Conservation (phyloP, 2,329 filamentous ascomycete genomes). For the Trichoderma gracile region DNA sequence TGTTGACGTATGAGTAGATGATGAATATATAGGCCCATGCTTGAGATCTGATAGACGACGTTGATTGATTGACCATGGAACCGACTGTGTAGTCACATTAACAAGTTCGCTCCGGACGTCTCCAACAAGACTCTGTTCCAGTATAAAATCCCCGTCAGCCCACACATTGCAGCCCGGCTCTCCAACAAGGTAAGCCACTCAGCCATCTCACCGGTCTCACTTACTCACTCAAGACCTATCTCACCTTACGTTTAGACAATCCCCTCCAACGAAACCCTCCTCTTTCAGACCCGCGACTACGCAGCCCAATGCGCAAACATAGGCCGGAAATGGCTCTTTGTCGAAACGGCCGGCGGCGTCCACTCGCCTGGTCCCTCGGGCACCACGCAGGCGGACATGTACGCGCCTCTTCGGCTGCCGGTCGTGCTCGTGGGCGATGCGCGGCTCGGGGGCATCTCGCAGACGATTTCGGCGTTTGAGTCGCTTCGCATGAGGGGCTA, state of each 20-base stretch:
- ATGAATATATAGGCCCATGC: background rate
- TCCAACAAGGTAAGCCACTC: conserved; percentile 44
- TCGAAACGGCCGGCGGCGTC: conserved; percentile 82
- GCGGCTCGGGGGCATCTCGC: conserved; percentile 75
- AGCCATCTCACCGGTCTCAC: background rate
- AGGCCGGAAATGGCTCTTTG: conserved; percentile 60
- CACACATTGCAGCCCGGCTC: conserved; percentile 66
- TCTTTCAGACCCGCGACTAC: conserved; percentile 43
- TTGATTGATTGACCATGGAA: background rate
- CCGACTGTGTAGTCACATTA: conserved; percentile 57
- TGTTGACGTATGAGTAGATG: conserved; percentile 16
- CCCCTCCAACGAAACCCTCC: conserved; percentile 52
- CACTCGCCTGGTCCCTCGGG: conserved; percentile 77
- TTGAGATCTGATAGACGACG: background rate
- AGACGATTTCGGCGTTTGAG: conserved; percentile 78
- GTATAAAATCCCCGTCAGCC: conserved; percentile 73
- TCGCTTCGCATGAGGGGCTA: conserved; percentile 77
- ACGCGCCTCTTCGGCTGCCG: conserved; percentile 71
- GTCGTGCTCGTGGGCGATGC: conserved; percentile 74
- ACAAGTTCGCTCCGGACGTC: conserved; percentile 56
- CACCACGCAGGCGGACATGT: conserved; percentile 75
- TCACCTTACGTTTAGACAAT: conserved; percentile 44
- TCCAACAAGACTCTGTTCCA: conserved; percentile 62
- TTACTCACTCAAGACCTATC: background rate
- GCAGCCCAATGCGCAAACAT: conserved; percentile 45